Evolutionary conservation across 2,329 filamentous ascomycete species (phyloP).

Genomic region (Fusarium lyarnte): DNA sequence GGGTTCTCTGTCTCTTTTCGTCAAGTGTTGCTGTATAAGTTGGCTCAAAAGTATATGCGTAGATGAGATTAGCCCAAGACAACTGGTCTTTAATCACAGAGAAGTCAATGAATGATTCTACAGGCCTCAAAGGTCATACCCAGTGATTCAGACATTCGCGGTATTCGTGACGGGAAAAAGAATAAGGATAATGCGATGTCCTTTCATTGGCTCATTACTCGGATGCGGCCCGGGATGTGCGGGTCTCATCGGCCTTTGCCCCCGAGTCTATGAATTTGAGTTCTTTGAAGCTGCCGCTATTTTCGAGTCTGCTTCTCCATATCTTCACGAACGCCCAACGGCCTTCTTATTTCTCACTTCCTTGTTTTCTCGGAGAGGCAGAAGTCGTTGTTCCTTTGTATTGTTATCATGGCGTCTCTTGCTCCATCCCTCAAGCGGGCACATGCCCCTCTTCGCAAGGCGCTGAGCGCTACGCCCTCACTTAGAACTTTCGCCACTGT

Average conservation of each 20-base stretch:
- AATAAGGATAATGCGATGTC: conserved; percentile 24
- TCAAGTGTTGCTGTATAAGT: too few species aligned
- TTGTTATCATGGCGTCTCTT: conserved; percentile 51
- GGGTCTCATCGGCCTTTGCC: conserved; percentile 42
- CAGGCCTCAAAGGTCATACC: not conserved
- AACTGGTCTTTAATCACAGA: not conserved
- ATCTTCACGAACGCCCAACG: conserved; percentile 21
- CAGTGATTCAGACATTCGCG: not conserved
- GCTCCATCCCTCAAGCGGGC: conserved; percentile 54
- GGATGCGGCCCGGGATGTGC: conserved; percentile 31
- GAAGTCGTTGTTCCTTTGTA: not conserved
- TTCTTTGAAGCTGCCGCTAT: conserved; percentile 33
- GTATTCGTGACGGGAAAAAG: conserved; percentile 9
- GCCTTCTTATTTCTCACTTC: not conserved
- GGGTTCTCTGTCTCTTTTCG: not conserved
- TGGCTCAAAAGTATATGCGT: not conserved
- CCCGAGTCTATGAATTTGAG: conserved; percentile 41
- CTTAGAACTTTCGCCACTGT: conserved; percentile 59
- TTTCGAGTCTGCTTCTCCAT: conserved; percentile 24
- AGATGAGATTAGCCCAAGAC: not conserved
- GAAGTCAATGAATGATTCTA: not conserved
- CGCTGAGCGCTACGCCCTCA: conserved; percentile 47
- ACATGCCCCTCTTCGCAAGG: conserved; percentile 55
- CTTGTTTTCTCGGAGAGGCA: not conserved
- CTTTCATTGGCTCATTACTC: conserved; percentile 33